Evolutionary conservation across 2,329 filamentous ascomycete genomes (phyloP).

Genomic region (Apiospora sp.): DNA sequence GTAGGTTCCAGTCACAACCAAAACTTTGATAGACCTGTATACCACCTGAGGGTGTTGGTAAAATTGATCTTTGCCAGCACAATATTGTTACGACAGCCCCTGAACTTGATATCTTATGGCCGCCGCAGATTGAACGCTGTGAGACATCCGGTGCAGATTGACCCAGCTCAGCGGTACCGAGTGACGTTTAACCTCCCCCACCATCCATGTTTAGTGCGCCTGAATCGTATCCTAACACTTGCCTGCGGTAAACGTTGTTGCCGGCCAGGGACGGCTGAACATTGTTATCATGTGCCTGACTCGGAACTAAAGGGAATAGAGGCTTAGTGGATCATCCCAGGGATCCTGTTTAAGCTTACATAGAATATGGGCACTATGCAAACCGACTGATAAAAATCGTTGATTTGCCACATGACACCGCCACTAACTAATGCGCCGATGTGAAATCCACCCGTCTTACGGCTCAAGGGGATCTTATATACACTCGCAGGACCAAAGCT

Average conservation of each 20-base stretch:
- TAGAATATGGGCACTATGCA: neutral
- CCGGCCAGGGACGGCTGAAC: neutral
- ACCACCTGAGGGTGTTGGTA: neutral
- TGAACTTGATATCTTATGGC: neutral
- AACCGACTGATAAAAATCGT: slow-evolving; percentile 2
- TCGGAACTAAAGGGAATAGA: neutral
- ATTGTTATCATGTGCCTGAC: neutral
- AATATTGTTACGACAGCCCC: neutral
- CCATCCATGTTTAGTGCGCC: neutral
- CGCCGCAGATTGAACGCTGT: neutral
- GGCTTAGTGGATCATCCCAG: slow-evolving; percentile 8
- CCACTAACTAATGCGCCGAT: slow-evolving; percentile 10
- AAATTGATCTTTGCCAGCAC: neutral
- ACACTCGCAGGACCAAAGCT: neutral
- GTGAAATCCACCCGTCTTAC: neutral
- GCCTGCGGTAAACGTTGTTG: neutral
- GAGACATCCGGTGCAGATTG: neutral
- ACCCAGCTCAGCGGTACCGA: slow-evolving; percentile 2
- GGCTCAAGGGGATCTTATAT: neutral
- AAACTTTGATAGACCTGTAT: neutral
- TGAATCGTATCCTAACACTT: neutral
- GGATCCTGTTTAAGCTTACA: neutral
- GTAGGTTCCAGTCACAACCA: neutral
- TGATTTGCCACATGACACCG: slow-evolving; percentile 21
- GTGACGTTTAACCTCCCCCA: neutral